Percentiles rank a stretch among this genome's conserved stretches.
Evolutionary conservation across 1,284 basidiomycete genomes (phyloP).

Genomic region (Tetrapyrgos nigripes): DNA sequence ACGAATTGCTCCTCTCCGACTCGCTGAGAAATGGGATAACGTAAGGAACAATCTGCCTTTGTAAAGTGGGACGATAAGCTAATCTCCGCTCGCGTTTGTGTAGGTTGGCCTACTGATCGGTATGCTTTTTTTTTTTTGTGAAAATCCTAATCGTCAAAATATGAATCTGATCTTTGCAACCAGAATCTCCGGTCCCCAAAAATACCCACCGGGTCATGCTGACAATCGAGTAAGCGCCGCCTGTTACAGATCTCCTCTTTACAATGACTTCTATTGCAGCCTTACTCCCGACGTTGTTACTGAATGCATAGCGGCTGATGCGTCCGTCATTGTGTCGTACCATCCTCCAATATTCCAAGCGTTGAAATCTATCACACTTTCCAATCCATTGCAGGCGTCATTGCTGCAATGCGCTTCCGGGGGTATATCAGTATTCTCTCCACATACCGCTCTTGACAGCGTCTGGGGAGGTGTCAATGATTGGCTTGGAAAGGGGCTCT

Average conservation of each 20-base stretch:
- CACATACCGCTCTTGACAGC: conserved; percentile 88
- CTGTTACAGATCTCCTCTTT: conserved; percentile 14
- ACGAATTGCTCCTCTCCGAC: conserved; percentile 82
- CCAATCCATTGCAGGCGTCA: conserved; percentile 81
- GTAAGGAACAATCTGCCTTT: conserved; percentile 51
- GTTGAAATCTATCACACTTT: conserved; percentile 79
- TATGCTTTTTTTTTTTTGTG: conserved; percentile 34
- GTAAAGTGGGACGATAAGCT: neutral
- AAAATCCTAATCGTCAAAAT: neutral
- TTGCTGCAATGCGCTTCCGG: conserved; percentile 81
- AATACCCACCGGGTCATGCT: conserved; percentile 74
- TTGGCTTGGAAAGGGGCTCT: conserved; percentile 67
- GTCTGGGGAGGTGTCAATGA: conserved; percentile 88
- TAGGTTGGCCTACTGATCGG: conserved; percentile 88
- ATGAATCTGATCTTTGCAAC: neutral
- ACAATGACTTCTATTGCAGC: conserved; percentile 44
- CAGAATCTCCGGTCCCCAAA: conserved; percentile 77
- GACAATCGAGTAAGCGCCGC: conserved; percentile 79
- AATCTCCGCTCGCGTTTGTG: conserved; percentile 16
- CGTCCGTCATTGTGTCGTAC: conserved; percentile 82
- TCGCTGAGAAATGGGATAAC: conserved; percentile 93
- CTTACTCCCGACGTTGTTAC: conserved; percentile 79
- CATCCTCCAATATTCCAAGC: conserved; percentile 91
- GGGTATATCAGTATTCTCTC: conserved; percentile 87
- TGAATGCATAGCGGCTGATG: conserved; percentile 72